Percentiles rank a stretch among this genome's conserved stretches.
Evolutionary conservation across 2,329 filamentous ascomycete genomes (phyloP).

Genomic region (Colletotrichum tamarilloi): DNA sequence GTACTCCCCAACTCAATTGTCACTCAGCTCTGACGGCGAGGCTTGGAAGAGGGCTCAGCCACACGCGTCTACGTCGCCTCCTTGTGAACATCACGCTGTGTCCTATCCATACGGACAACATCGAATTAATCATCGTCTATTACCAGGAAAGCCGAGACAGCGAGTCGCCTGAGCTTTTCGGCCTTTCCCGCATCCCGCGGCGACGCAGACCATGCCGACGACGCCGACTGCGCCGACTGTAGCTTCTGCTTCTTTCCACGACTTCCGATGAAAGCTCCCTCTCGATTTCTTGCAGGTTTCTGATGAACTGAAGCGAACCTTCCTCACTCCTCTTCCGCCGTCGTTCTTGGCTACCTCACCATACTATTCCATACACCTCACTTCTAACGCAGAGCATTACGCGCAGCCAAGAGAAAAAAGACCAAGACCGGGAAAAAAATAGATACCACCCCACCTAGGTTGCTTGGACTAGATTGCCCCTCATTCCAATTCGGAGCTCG

Average conservation of each 20-base stretch:
- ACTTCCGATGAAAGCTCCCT: conserved; percentile 14
- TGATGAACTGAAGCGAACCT: conserved; percentile 1
- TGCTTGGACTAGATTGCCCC: conserved; percentile 6
- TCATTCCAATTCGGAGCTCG: conserved; percentile 5
- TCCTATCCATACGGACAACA: not conserved
- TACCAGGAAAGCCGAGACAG: not conserved
- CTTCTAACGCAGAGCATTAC: not conserved
- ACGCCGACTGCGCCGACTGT: not conserved
- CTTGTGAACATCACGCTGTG: not conserved
- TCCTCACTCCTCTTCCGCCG: not conserved
- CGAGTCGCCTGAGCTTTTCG: not conserved
- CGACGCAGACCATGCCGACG: not conserved
- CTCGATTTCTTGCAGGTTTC: not conserved
- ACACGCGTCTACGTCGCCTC: conserved; percentile 30
- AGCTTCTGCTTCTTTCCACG: conserved; percentile 2
- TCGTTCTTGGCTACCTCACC: conserved; percentile 2
- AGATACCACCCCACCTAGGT: conserved; percentile 13
- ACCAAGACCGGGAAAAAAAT: not conserved
- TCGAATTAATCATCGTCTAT: not conserved
- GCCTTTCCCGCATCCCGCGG: not conserved
- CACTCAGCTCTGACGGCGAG: conserved; percentile 25
- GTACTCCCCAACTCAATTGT: not conserved
- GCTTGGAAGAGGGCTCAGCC: conserved; percentile 33
- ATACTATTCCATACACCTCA: not conserved
- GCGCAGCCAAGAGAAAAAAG: not conserved